Evolutionary conservation across 768 basidiomycete genomes (phyloP).

Genomic region (Lentinus brumalis): DNA sequence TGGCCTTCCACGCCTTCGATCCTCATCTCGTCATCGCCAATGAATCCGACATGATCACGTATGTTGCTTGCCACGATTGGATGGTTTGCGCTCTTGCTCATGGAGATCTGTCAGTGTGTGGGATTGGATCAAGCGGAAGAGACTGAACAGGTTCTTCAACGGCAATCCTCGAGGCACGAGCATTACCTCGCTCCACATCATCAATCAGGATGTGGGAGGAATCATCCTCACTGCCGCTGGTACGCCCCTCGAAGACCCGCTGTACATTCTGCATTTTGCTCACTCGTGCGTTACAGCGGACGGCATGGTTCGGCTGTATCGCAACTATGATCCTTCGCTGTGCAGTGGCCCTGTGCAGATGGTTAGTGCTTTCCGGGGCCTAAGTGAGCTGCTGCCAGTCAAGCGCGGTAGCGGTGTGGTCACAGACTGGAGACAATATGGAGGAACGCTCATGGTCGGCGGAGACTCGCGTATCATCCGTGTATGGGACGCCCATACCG

Average conservation of each 20-base stretch:
- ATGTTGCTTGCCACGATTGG: slow-evolving; percentile 19
- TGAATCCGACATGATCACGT: slow-evolving; percentile 87
- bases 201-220: slow-evolving; percentile 94
- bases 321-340: slow-evolving; percentile 83
- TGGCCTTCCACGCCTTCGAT: slow-evolving; percentile 93
- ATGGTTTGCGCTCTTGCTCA: background rate
- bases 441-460: slow-evolving; percentile 83
- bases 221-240: slow-evolving; percentile 87
- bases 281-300: slow-evolving; percentile 58
- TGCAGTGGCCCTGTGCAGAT: slow-evolving; percentile 79
- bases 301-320: slow-evolving; percentile 87
- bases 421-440: slow-evolving; percentile 90
- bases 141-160: slow-evolving; percentile 84
- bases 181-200: slow-evolving; percentile 87
- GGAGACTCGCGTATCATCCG: slow-evolving; percentile 89
- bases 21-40: slow-evolving; percentile 85
- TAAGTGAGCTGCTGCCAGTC: slow-evolving; percentile 74
- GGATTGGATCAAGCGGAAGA: slow-evolving; percentile 87
- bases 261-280: background rate
- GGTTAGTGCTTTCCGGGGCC: slow-evolving; percentile 90
- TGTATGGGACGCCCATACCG: slow-evolving; percentile 94
- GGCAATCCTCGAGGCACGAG: slow-evolving; percentile 81
- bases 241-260: slow-evolving; percentile 38
- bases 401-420: slow-evolving; percentile 84
- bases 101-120: slow-evolving; percentile 63